Percentiles rank a stretch among this genome's conserved stretches.
Conservation (phyloP, 192 early-diverging fungal species). For the Allomyces arbusculus region DNA sequence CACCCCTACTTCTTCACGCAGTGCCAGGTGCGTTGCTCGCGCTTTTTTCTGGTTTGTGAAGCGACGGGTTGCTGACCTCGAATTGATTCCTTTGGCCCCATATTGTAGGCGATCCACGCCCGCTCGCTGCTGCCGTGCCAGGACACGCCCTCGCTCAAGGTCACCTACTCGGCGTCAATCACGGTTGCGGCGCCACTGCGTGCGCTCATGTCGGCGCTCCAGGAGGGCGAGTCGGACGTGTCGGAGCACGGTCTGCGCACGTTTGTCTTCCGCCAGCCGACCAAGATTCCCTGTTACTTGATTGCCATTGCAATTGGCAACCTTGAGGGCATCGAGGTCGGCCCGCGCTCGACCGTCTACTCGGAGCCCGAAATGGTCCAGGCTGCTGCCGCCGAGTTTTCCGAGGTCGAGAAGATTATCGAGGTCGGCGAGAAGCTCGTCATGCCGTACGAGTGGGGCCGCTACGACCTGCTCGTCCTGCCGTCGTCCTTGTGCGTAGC, state of each 20-base stretch:
- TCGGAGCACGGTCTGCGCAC: constrained; percentile 19
- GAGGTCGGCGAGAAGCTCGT: constrained; percentile 26
- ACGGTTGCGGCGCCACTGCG: constrained; percentile 50
- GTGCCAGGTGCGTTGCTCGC: constrained; percentile 41
- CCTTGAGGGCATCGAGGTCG: constrained; percentile 53
- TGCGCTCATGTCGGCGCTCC: constrained; percentile 86
- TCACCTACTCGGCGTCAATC: constrained; percentile 69
- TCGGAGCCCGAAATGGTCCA: constrained; percentile 80
- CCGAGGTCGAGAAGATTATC: constrained; percentile 32
- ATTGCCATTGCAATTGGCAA: constrained; percentile 90
- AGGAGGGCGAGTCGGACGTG: constrained; percentile 31
- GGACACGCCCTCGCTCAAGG: constrained; percentile 70
- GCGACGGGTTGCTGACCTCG: not conserved
- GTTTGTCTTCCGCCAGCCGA: constrained; percentile 69
- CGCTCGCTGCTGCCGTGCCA: constrained; percentile 77
- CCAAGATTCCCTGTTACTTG: constrained; percentile 82
- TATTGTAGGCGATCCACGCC: constrained; percentile 55
- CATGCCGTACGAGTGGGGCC: constrained; percentile 78
- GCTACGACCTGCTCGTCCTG: constrained; percentile 80
- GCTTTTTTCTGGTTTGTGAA: constrained; percentile 1
- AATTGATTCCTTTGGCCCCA: not conserved
- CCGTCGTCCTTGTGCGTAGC: constrained; percentile 65
- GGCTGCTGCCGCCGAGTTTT: constrained; percentile 86
- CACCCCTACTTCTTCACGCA: constrained; percentile 94
- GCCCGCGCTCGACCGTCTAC: constrained; percentile 89